Evolutionary conservation across 345 rosid genomes (phyloP).

Genomic region (Punica granatum): DNA sequence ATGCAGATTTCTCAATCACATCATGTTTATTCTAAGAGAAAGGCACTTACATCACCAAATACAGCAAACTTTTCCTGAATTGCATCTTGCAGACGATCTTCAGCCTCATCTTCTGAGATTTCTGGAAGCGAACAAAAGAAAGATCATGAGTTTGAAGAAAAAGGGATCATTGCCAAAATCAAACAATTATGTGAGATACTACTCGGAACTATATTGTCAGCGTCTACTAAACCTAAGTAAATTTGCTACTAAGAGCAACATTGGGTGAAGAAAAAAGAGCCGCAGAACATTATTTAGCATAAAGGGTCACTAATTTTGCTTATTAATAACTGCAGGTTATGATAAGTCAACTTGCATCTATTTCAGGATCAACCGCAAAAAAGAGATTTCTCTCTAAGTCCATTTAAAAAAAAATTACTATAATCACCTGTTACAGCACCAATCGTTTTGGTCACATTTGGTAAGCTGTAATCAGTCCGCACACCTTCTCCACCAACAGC

Average conservation of each 20-base stretch:
- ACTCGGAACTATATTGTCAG: not conserved
- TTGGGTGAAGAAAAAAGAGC: not conserved
- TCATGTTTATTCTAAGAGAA: conserved; percentile 1
- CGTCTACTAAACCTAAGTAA: not conserved
- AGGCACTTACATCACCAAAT: conserved; percentile 81
- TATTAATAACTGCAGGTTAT: not conserved
- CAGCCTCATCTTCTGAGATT: conserved; percentile 97
- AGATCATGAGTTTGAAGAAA: not conserved
- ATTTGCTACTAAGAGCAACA: not conserved
- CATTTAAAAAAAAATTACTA: no score
- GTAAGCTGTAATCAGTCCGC: conserved; percentile 78
- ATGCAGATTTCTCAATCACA: not conserved
- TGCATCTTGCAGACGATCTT: conserved; percentile 87
- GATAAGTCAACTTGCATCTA: not conserved
- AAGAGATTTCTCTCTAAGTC: not conserved
- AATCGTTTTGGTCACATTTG: conserved; percentile 88
- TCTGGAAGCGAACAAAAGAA: conserved; percentile 22
- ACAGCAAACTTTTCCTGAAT: conserved; percentile 95
- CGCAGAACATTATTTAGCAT: not conserved
- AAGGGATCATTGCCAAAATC: not conserved
- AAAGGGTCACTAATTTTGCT: not conserved
- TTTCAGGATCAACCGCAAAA: not conserved
- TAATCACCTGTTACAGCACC: conserved; percentile 93
- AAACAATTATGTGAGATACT: not conserved
- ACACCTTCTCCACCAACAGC: conserved; percentile 99